Evolutionary conservation across 139 green algal genomes (phyloP), one percentile per base, ranked within the genome.

Genomic region (Chlorokybus atmophyticus): DNA sequence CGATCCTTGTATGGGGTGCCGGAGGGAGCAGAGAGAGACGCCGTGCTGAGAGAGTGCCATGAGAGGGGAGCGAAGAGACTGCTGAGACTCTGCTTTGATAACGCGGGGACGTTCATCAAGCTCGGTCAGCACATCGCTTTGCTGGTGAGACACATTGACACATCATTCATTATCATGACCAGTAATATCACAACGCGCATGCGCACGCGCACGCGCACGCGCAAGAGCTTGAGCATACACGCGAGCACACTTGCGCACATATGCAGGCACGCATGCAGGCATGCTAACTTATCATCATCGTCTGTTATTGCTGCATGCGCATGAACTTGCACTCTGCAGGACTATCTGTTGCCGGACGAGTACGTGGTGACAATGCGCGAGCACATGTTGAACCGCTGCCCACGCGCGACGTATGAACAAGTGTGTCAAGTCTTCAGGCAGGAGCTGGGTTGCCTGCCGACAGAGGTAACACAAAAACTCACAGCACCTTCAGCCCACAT

Each of bases 111-210:
- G 38, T 93, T 87, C 58, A 87, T 79, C 41, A 86, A 90, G 59
- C 75, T 92, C 6, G 86, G 86, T 1, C 87, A 94, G 74, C 83
- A 93, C 62, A 65, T 93, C 2, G 85, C 74, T 6, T 82, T 90
- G 71, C 71, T 94, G 76, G 79, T 91, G 60, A 44, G 79, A 41
- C 29, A 21, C 14, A 32, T 52, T 4, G 10, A 44, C 35, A 21
- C 10, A 44, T 44, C 14, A 14, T 44, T 14, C 14, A 44, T 44
- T 10, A 44, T 14, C 35, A 21, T 21, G 10, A 44, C 35, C 10
- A 21, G 35, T 44, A 14, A 44, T 44, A 10, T 44, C 10, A 21
- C 35, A 44, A 21, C 10, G 10, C 10, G 10, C 10, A 44, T 44
- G 35, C 14, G 35, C 35, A 14, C 35, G n/a, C 27, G 44, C 10